phyloP scores from a whole-genome alignment of 208 protist genomes.

The Wallacemonas sp. region DNA sequence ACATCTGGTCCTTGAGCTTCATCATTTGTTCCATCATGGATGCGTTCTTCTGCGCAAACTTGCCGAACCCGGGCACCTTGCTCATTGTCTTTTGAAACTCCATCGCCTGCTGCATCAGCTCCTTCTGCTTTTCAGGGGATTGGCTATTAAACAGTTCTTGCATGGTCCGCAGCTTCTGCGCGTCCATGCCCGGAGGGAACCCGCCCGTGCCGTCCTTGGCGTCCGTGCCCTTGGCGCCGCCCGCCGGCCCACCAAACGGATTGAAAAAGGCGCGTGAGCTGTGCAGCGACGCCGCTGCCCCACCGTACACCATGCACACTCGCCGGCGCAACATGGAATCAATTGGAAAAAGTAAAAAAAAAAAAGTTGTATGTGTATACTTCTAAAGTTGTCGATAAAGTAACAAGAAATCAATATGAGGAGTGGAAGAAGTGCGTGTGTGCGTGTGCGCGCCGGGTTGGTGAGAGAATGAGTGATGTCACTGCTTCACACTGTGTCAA shows the following conservation, averaged over 20 bases:
- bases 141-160: constrained; percentile 78
- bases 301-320: background rate
- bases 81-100: constrained; percentile 83
- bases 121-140: constrained; percentile 74
- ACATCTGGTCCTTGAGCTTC: constrained; percentile 32
- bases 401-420: too few relatives aligned
- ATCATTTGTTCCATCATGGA: constrained; percentile 74
- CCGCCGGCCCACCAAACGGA: constrained; percentile 16
- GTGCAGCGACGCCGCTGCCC: background rate
- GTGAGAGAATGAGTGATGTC: too few relatives aligned
- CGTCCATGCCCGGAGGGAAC: constrained; percentile 57
- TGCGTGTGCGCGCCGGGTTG: too few relatives aligned
- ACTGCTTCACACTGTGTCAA: too few relatives aligned
- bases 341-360: too few relatives aligned
- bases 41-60: constrained; percentile 67
- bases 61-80: constrained; percentile 74
- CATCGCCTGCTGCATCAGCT: constrained; percentile 84
- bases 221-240: background rate
- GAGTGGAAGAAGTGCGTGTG: too few relatives aligned
- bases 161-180: constrained; percentile 64
- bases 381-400: too few relatives aligned
- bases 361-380: too few relatives aligned
- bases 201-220: too few relatives aligned
- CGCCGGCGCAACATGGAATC: background rate
- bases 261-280: constrained; percentile 11